Evolutionary conservation across 768 basidiomycete genomes (phyloP).

Genomic region (Leucocoprinus sp.): DNA sequence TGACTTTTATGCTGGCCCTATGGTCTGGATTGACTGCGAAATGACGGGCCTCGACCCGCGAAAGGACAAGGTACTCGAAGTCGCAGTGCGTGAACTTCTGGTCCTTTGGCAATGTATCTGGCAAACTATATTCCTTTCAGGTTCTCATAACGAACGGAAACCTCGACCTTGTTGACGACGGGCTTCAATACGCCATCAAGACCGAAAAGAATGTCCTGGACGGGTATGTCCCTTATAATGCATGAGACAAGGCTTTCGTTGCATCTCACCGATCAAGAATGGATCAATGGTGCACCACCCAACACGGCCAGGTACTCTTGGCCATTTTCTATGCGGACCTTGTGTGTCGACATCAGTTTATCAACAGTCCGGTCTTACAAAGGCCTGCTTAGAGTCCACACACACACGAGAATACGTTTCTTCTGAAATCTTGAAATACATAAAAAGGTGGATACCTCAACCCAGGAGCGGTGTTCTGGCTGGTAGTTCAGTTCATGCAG

Average conservation of each 20-base stretch:
- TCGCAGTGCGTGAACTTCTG: constrained; percentile 43
- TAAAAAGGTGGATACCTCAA: constrained; percentile 79
- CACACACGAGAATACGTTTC: constrained; percentile 54
- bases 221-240: constrained; percentile 33
- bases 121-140: constrained; percentile 23
- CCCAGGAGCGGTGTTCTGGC: constrained; percentile 62
- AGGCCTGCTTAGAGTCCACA: constrained; percentile 68
- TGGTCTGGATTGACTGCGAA: constrained; percentile 85
- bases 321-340: background rate
- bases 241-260: background rate
- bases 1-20: constrained; percentile 47
- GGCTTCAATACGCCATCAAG: constrained; percentile 66
- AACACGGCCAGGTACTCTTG: constrained; percentile 60
- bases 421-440: constrained; percentile 58
- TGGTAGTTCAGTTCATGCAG: constrained; percentile 82
- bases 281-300: constrained; percentile 80
- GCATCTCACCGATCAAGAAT: constrained; percentile 41
- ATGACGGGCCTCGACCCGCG: constrained; percentile 72
- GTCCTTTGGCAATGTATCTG: background rate
- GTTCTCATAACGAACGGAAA: constrained; percentile 87
- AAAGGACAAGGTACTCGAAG: constrained; percentile 70
- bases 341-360: background rate
- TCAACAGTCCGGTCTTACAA: constrained; percentile 69
- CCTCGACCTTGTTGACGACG: constrained; percentile 72
- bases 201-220: constrained; percentile 67